phyloP scores from a whole-genome alignment of 202 grass and related monocot genomes.

The Bolboschoenoplectus hybrid region DNA sequence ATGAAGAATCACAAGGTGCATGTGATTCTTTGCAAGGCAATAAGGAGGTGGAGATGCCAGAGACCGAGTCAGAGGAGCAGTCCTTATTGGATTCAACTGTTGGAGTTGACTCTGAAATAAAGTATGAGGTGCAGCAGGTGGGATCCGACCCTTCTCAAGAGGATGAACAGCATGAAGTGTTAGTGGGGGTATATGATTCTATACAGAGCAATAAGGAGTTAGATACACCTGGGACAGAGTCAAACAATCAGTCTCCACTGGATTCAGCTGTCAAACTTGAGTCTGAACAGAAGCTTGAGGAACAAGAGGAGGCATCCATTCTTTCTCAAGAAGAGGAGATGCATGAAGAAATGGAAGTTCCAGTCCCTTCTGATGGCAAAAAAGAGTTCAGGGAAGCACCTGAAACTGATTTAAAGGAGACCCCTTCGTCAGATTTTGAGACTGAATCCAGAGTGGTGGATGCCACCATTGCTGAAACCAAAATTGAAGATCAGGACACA shows the following conservation, averaged over 20 bases:
- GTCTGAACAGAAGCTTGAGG: constrained; percentile 32
- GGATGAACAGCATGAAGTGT: constrained; percentile 29
- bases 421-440: neutral
- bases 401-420: constrained; percentile 21
- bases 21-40: constrained; percentile 24
- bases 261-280: constrained; percentile 31
- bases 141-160: constrained; percentile 36
- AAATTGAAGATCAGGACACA: constrained; percentile 13
- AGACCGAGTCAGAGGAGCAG: neutral
- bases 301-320: constrained; percentile 29
- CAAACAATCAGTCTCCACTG: neutral
- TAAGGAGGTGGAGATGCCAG: constrained; percentile 4
- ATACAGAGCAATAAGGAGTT: constrained; percentile 39
- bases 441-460: neutral
- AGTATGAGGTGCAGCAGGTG: constrained; percentile 27
- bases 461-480: constrained; percentile 14
- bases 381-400: constrained; percentile 23
- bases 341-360: neutral
- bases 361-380: constrained; percentile 10
- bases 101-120: constrained; percentile 8
- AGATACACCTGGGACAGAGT: constrained; percentile 1
- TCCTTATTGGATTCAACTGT: constrained; percentile 18
- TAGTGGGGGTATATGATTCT: constrained; percentile 27
- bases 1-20: constrained; percentile 21
- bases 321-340: constrained; percentile 36